A percentile compares a stretch with the other conserved stretches of the same genome.
Evolutionary conservation across 2,329 filamentous ascomycete species (phyloP).

Genomic region (Paraconiothyrium brasiliense): DNA sequence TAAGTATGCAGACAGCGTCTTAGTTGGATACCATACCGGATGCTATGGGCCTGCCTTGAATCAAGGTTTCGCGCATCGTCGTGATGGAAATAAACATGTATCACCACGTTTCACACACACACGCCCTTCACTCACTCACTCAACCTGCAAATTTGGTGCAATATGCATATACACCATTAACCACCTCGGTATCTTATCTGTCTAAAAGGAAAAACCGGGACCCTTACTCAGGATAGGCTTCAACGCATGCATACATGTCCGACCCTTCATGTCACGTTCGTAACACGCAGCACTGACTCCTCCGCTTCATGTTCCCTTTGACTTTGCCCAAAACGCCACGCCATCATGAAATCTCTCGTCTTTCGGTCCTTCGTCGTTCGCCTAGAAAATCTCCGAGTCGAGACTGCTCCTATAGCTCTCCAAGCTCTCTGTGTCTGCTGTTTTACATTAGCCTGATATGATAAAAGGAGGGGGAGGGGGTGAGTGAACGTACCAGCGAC

Average conservation of each 20-base stretch:
- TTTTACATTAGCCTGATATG: conserved; percentile 13
- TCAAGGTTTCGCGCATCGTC: too few species aligned
- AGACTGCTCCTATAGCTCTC: conserved; percentile 46
- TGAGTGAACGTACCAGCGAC: conserved; percentile 39
- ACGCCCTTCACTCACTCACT: too few species aligned
- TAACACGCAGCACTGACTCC: background rate
- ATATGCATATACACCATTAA: background rate
- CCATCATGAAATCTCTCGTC: background rate
- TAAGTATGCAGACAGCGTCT: too few species aligned
- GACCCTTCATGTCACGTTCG: background rate
- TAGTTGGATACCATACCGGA: too few species aligned
- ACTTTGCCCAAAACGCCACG: background rate
- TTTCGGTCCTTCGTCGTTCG: background rate
- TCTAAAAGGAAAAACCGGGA: background rate
- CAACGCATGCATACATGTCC: background rate
- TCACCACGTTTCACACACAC: too few species aligned
- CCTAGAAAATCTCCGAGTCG: conserved; percentile 49
- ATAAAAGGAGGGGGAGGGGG: background rate
- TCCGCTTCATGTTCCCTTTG: too few species aligned
- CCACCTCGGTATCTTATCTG: background rate
- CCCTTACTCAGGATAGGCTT: background rate
- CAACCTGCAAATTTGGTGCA: too few species aligned
- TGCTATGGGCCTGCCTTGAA: too few species aligned
- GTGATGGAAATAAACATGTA: too few species aligned
- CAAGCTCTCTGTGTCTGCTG: conserved; percentile 43